Evolutionary conservation across 768 basidiomycete species (phyloP), one percentile per base, ranked within the genome.

Genomic region (Amyloporia xantha): DNA sequence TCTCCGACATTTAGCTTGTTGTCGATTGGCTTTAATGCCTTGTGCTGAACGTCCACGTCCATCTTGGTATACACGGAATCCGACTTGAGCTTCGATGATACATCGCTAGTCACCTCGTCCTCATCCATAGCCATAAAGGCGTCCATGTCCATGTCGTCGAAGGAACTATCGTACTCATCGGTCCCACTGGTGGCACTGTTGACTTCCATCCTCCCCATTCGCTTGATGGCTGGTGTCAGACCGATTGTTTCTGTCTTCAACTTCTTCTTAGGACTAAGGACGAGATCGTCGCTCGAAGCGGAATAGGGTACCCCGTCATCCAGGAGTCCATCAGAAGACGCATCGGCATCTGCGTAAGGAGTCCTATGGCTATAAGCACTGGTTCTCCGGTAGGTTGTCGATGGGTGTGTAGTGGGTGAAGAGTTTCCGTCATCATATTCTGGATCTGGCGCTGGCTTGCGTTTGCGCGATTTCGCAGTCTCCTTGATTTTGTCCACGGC

Each of bases 191-290:
- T 26, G 17, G 44, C 33, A 23, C 55, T 56, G 43, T 59, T 46
- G 33, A 88, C 77, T 23, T 74, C 82, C 51, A 89, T 64, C 38
- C 77, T 71, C 5, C 76, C 74, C 57, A 90, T 67, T 11, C 74
- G 70, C 48, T 81, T 74, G 9, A 75, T 73, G 4, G 82, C 74
- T 9, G 86, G 85, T 0, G 70, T 68, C 48, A 84, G 64, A 11
- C 60, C 68, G 0, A 59, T 69, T 3, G 65, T 66, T 33, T 69
- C 72, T 9, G 59, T 77, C 65, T 73, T 74, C 46, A 70, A 62
- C 53, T 79, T 83, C 66, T 91, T 91, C 63, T 79, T 77, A 5
- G 88, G 88, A 55, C 85, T 90, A 54, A 77, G 74, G 58, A 69
- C 62, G 49, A 67, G 68, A 52, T 81, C 87, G 57, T 83, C 90